Evolutionary conservation across 2,329 filamentous ascomycete species (phyloP), one percentile per base, ranked within the genome.

Genomic region (Endoconidiophora polonica): DNA sequence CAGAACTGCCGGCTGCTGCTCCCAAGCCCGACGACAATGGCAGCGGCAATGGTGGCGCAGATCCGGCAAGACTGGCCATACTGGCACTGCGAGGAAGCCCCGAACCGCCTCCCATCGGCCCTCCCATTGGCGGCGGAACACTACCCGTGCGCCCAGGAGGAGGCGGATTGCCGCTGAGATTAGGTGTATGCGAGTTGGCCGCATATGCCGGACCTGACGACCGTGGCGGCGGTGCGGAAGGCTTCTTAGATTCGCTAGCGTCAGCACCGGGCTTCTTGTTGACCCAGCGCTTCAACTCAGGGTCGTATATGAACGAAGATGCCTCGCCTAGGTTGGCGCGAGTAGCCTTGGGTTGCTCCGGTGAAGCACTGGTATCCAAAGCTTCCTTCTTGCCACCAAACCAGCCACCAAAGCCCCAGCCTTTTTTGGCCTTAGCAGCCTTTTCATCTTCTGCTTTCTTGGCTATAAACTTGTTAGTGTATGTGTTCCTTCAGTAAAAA

Each of bases 221-320:
- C 57, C 74, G 79, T 0, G 88, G 88, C 3, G 87, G 88, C 1
- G 91, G 88, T 1, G 90, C 84, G 0, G 87, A 79, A 1, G 79
- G 79, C 44, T 73, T 69, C 55, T 77, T 74, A 2, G 74, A 68
- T 23, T 73, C 68, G 6, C 67, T 67, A 41, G 74, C 75, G 49
- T 83, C 80, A 5, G 76, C 74, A 10, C 81, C 81, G 9, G 78
- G 77, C 62, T 94, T 95, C 70, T 95, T 95, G 69, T 98, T 96
- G 62, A 98, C 73, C 93, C 93, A 98, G 62, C 91, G 87, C 69
- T 94, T 93, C 48, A 94, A 74, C n/a, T 95, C 85, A 2, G 87
- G 83, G 60, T 98, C 91, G 59, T 91, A 98, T 57, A 90, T 82
- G 64, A 98, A 95, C 43, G 80, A 86, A 63, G 79, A 94, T 60